Conservation (phyloP, 1,139 yeast genomes). For the Lodderomyces pseudojiufengensis region DNA sequence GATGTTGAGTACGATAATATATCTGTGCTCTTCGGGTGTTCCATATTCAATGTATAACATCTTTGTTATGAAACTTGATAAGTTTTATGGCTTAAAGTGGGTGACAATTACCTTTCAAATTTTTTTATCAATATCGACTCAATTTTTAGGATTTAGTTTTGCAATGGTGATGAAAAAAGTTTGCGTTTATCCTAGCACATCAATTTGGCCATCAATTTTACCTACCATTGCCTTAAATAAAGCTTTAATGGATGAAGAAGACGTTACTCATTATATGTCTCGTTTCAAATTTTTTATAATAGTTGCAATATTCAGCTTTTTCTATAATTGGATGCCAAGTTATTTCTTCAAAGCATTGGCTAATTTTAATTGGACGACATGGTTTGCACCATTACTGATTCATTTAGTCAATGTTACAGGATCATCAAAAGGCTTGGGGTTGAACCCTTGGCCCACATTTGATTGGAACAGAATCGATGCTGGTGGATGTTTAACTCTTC, state of each 20-base stretch:
- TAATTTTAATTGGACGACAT: constrained; percentile 47
- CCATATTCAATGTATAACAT: constrained; percentile 46
- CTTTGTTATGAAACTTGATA: constrained; percentile 43
- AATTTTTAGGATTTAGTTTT: constrained; percentile 46
- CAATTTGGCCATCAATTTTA: constrained; percentile 46
- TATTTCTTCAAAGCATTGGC: constrained; percentile 41
- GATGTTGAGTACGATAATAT: constrained; percentile 48
- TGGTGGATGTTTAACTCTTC: constrained; percentile 40
- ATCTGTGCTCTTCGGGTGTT: constrained; percentile 43
- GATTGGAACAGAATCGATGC: constrained; percentile 45
- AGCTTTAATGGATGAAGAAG: constrained; percentile 37
- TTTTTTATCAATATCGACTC: constrained; percentile 37
- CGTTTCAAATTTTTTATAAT: constrained; percentile 38
- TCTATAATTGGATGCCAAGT: constrained; percentile 43
- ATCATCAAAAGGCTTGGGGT: constrained; percentile 35
- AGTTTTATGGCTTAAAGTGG: constrained; percentile 45
- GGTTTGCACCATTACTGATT: constrained; percentile 40
- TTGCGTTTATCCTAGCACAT: constrained; percentile 42
- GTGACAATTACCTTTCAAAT: constrained; percentile 39
- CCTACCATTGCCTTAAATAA: constrained; percentile 44
- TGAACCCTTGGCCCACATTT: constrained; percentile 43
- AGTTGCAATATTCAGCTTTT: constrained; percentile 30
- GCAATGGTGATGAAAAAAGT: constrained; percentile 44
- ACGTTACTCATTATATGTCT: constrained; percentile 25
- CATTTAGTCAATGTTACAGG: constrained; percentile 41